Percentiles rank a stretch among this genome's conserved stretches.
phyloP scores from a whole-genome alignment of 345 rosid species.

The Lepidium aucheri region DNA sequence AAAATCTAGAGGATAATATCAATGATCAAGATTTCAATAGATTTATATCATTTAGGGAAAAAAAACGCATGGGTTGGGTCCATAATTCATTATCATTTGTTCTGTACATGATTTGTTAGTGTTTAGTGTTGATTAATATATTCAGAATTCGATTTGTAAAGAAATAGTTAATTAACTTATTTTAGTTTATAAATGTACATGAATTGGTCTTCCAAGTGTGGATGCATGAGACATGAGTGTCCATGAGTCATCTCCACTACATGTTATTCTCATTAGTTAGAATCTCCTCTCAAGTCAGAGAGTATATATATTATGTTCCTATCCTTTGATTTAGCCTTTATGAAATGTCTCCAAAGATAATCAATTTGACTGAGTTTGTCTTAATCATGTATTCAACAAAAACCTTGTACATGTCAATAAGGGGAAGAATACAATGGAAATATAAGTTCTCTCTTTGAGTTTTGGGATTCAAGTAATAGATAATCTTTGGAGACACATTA shows the following conservation, averaged over 20 bases:
- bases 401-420: too few species aligned
- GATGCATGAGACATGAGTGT: background rate
- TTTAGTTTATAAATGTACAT: background rate
- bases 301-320: background rate
- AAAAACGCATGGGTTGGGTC: too few species aligned
- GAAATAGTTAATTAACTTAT: background rate
- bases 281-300: background rate
- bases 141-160: background rate
- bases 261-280: background rate
- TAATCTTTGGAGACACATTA: too few species aligned
- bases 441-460: too few species aligned
- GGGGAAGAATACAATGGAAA: too few species aligned
- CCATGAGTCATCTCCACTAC: slow-evolving; percentile 14
- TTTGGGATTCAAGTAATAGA: too few species aligned
- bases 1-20: background rate
- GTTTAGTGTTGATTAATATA: background rate
- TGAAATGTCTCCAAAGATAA: background rate
- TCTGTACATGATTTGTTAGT: too few species aligned
- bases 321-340: slow-evolving; percentile 3
- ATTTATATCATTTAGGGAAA: background rate
- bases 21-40: background rate
- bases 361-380: too few species aligned
- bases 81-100: too few species aligned
- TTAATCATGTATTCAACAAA: too few species aligned
- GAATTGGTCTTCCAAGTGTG: slow-evolving; percentile 2